Percentiles rank a stretch among this genome's conserved stretches.
Evolutionary conservation across 306 rosid genomes (phyloP).

Genomic region (Vachellia collinsii): DNA sequence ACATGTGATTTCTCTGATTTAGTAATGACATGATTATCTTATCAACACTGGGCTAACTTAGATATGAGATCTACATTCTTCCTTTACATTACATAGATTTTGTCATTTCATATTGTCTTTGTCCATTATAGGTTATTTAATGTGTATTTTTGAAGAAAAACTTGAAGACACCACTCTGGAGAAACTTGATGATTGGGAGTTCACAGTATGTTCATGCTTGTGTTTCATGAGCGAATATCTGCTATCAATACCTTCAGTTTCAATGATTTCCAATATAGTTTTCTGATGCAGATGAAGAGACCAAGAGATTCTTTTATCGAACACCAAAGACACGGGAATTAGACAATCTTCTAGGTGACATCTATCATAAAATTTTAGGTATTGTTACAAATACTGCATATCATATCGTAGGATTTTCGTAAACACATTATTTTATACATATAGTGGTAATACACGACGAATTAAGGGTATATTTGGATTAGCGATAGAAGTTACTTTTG

Average conservation of each 20-base stretch:
- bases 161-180: slow-evolving; percentile 68
- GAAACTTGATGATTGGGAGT: slow-evolving; percentile 74
- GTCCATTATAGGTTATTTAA: slow-evolving; percentile 71
- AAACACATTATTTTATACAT: background rate
- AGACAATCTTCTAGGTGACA: slow-evolving; percentile 89
- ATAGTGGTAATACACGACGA: background rate
- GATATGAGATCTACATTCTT: background rate
- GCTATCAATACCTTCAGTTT: slow-evolving; percentile 27
- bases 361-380: slow-evolving; percentile 96
- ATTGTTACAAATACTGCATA: slow-evolving; percentile 7
- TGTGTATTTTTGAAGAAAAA: slow-evolving; percentile 86
- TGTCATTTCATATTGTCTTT: slow-evolving; percentile 22
- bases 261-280: slow-evolving; percentile 60
- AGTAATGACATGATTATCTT: slow-evolving; percentile 9
- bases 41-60: slow-evolving; percentile 1
- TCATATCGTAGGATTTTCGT: background rate
- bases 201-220: slow-evolving; percentile 62
- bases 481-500: no score
- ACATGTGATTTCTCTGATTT: background rate
- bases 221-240: slow-evolving; percentile 30
- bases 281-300: slow-evolving; percentile 86
- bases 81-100: slow-evolving; percentile 14
- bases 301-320: slow-evolving; percentile 75
- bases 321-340: slow-evolving; percentile 90
- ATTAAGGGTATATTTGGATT: no score